A percentile compares a stretch with the other conserved stretches of the same genome.
Evolutionary conservation across 2,329 filamentous ascomycete genomes (phyloP).

Genomic region (Drechslerella dactyloides): DNA sequence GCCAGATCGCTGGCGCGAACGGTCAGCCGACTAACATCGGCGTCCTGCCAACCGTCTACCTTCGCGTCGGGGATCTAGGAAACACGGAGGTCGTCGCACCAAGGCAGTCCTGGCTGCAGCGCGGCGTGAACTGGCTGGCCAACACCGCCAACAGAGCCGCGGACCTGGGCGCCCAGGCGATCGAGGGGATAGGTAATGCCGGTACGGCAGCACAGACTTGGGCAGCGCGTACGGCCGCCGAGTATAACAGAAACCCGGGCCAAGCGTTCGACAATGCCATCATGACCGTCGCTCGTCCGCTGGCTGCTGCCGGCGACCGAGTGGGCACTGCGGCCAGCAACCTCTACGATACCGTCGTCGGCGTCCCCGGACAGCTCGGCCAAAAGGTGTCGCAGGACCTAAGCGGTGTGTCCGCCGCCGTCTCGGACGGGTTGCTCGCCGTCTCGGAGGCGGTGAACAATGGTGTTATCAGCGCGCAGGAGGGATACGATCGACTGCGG

Average conservation of each 20-base stretch:
- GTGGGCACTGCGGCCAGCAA: slow-evolving; percentile 9
- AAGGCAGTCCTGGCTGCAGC: slow-evolving; percentile 31
- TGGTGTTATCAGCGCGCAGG: too few relatives aligned
- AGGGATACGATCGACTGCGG: too few relatives aligned
- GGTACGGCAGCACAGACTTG: background rate
- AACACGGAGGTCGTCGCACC: slow-evolving; percentile 21
- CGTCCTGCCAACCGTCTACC: slow-evolving; percentile 20
- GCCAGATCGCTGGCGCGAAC: slow-evolving; percentile 9
- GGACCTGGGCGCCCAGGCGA: background rate
- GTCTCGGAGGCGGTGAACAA: too few relatives aligned
- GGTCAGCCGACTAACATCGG: background rate
- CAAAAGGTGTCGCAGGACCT: too few relatives aligned
- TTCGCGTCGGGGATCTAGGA: slow-evolving; percentile 21
- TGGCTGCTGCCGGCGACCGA: slow-evolving; percentile 19
- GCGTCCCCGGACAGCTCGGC: too few relatives aligned
- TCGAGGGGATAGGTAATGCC: background rate
- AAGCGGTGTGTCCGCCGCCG: too few relatives aligned
- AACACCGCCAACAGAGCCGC: slow-evolving; percentile 5
- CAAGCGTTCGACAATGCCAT: slow-evolving; percentile 9
- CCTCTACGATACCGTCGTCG: too few relatives aligned
- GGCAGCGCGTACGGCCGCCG: background rate
- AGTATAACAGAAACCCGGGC: background rate
- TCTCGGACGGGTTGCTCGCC: too few relatives aligned
- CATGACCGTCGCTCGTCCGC: slow-evolving; percentile 1
- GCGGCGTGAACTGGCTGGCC: slow-evolving; percentile 13